phyloP scores from a whole-genome alignment of 192 early-diverging fungal genomes.

The Backusella tuberculispora region DNA sequence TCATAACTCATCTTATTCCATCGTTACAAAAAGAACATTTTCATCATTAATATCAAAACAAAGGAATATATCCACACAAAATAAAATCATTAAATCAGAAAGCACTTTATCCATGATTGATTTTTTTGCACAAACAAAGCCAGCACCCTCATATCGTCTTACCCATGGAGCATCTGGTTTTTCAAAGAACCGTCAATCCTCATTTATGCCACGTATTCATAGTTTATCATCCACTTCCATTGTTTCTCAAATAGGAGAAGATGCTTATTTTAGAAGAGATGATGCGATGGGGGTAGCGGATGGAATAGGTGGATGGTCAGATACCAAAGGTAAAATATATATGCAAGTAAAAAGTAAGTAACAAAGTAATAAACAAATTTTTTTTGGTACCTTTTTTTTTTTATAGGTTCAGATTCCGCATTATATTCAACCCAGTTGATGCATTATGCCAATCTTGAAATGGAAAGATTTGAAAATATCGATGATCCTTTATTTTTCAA shows the following conservation, averaged over 20 bases:
- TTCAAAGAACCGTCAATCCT: slow-evolving; percentile 41
- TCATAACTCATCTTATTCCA: too few species aligned
- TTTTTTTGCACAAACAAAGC: slow-evolving; percentile 32
- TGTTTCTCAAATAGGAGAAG: slow-evolving; percentile 80
- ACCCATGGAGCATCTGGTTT: slow-evolving; percentile 55
- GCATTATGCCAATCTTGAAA: slow-evolving; percentile 83
- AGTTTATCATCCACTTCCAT: background rate
- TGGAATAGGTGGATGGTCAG: slow-evolving; percentile 91
- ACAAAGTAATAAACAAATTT: too few species aligned
- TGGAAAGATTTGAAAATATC: slow-evolving; percentile 86
- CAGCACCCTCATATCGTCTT: slow-evolving; percentile 46
- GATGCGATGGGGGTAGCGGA: slow-evolving; percentile 92
- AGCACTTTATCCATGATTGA: slow-evolving; percentile 19
- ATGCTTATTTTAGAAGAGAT: slow-evolving; percentile 84
- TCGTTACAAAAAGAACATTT: too few species aligned
- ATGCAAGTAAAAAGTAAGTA: too few species aligned
- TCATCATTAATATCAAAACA: too few species aligned
- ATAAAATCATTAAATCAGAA: background rate
- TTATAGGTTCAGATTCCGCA: slow-evolving; percentile 81
- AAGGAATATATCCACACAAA: background rate
- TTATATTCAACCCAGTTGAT: slow-evolving; percentile 90
- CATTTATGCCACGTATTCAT: slow-evolving; percentile 16
- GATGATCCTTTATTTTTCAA: slow-evolving; percentile 71
- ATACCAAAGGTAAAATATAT: slow-evolving; percentile 7
- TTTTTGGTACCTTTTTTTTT: too few species aligned